These are phyloP conservation scores for Neonectria magnoliae DNA, from an alignment of 2,329 filamentous ascomycete species.

Conservation along the genomic window DNA sequence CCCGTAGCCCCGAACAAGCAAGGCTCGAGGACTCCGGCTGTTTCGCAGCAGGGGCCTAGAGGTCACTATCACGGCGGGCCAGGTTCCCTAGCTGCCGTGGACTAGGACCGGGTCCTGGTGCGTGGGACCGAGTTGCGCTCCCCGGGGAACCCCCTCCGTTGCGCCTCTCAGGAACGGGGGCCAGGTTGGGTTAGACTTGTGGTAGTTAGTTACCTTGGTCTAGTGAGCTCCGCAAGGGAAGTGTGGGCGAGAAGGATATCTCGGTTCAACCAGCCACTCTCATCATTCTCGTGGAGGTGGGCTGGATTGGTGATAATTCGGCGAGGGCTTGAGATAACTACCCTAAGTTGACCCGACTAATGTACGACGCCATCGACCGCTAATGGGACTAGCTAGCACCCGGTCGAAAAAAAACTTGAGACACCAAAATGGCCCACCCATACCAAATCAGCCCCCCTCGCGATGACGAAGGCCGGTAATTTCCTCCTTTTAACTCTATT, in stretches of 20 bases:
- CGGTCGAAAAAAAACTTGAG: no score
- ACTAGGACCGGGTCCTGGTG: slow-evolving; percentile 8
- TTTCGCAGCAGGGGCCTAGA: slow-evolving; percentile 29
- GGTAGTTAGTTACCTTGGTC: no score
- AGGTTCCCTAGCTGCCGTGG: slow-evolving; percentile 21
- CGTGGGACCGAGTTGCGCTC: background rate
- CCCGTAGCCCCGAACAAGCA: slow-evolving; percentile 23
- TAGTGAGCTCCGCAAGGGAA: no score
- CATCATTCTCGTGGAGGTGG: background rate
- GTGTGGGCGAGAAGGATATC: background rate
- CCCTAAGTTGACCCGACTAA: background rate
- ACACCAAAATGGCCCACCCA: no score
- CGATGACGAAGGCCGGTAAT: no score
- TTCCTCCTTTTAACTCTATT: no score
- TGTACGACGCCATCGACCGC: background rate
- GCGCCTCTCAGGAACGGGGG: background rate
- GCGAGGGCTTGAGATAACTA: background rate
- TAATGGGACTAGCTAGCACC: background rate
- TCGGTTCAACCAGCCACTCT: background rate
- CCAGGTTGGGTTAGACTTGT: background rate
- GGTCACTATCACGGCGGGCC: slow-evolving; percentile 15
- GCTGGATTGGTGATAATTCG: background rate
- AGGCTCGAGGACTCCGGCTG: slow-evolving; percentile 30
- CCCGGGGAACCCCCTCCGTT: background rate
- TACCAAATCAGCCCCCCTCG: no score